phyloP scores from a whole-genome alignment of 148 eudicot species.

The Heliosperma pusillum region DNA sequence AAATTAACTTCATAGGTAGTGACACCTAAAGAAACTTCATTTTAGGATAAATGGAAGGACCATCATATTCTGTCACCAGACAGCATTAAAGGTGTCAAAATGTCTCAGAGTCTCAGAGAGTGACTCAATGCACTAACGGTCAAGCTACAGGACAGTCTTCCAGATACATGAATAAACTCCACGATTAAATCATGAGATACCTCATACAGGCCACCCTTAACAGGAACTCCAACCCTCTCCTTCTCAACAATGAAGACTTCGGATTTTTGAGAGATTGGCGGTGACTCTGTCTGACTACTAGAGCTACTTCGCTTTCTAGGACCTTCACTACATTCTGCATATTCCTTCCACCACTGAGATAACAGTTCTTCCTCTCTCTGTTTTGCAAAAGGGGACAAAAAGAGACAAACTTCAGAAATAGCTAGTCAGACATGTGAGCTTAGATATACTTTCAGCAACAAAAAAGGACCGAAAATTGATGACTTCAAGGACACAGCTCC shows the following conservation, averaged over 20 bases:
- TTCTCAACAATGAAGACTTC: constrained; percentile 51
- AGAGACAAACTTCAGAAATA: background rate
- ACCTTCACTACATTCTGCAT: constrained; percentile 96
- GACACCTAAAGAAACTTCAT: background rate
- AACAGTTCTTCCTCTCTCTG: constrained; percentile 94
- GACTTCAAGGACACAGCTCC: background rate
- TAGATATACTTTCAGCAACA: background rate
- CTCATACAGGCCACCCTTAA: constrained; percentile 98
- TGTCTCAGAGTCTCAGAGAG: background rate
- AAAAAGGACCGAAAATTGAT: background rate
- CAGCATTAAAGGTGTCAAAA: background rate
- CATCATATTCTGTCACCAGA: background rate
- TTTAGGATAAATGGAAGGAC: background rate
- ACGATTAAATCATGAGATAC: constrained; percentile 29
- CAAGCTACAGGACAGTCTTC: background rate
- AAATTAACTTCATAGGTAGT: background rate
- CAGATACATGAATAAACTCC: background rate
- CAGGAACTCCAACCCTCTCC: constrained; percentile 99
- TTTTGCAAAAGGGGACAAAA: background rate
- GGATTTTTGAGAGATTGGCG: constrained; percentile 19
- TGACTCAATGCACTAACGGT: background rate
- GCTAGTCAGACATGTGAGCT: background rate
- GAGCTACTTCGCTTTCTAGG: constrained; percentile 50
- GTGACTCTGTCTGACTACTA: constrained; percentile 29
- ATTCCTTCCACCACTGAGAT: constrained; percentile 96